Evolutionary conservation across 75 land plant species (phyloP).

Genomic region (Cunninghamia lanceolata): DNA sequence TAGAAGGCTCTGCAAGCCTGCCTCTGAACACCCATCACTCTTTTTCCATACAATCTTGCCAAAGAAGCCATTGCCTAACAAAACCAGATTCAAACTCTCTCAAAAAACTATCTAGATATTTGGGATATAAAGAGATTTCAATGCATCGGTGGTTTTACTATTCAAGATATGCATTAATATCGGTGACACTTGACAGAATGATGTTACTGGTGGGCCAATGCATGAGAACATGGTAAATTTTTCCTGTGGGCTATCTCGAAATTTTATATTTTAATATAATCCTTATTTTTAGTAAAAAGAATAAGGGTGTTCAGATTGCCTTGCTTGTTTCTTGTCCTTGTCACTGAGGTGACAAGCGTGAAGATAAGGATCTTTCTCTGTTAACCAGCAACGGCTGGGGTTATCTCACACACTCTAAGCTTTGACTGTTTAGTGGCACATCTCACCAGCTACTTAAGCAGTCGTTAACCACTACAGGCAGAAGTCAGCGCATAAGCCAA

Average conservation of each 20-base stretch:
- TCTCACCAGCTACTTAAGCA: no score
- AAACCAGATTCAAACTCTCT: background rate
- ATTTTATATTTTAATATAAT: no score
- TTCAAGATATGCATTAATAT: background rate
- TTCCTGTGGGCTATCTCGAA: background rate
- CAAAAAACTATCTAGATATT: background rate
- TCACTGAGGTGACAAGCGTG: no score
- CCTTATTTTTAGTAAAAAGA: no score
- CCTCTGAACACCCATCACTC: background rate
- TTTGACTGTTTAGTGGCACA: no score
- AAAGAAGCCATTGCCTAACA: background rate
- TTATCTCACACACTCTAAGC: no score
- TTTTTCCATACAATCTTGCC: background rate
- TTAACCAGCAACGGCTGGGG: no score
- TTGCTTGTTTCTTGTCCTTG: no score
- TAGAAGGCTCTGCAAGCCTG: constrained; percentile 19
- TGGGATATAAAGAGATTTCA: background rate
- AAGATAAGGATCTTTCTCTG: no score
- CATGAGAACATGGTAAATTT: background rate
- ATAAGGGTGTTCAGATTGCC: no score
- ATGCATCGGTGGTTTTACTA: background rate
- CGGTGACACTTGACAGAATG: background rate
- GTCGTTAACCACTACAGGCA: no score
- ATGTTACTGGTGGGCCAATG: background rate
- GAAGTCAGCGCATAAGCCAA: no score